Conservation (phyloP, 805 yeast species). For the Monosporozyma siamensis region DNA sequence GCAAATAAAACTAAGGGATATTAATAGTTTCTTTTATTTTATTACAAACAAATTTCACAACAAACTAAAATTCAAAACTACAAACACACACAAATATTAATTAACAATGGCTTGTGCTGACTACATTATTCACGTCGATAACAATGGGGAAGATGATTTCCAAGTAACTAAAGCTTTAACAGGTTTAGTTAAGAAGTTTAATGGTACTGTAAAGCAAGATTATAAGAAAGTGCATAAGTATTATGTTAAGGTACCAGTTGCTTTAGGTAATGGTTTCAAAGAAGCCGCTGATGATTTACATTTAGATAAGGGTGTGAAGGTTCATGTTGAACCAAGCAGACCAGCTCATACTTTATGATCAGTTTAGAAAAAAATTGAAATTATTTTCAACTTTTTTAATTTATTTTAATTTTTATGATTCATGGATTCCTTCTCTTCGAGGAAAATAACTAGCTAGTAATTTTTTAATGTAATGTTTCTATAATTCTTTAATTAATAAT, state of each 20-base stretch:
- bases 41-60: too few species aligned
- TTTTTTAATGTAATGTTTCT: too few species aligned
- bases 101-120: constrained; percentile 1
- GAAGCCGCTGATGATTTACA: constrained; percentile 12
- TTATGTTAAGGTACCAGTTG: constrained; percentile 3
- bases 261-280: constrained; percentile 1
- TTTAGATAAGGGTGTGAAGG: constrained; percentile 11
- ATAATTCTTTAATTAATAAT: too few species aligned
- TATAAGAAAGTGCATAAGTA: constrained; percentile 32
- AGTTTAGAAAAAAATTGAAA: too few species aligned
- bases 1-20: too few species aligned
- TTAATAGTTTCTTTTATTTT: too few species aligned
- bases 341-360: constrained; percentile 22
- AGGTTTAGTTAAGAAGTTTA: constrained; percentile 29
- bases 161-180: constrained; percentile 22
- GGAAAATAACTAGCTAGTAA: too few species aligned
- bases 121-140: constrained; percentile 1
- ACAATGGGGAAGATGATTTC: neutral
- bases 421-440: too few species aligned
- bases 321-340: constrained; percentile 20
- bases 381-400: too few species aligned
- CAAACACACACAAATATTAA: neutral
- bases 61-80: neutral
- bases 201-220: constrained; percentile 40
- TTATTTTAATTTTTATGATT: too few species aligned